Percentiles rank a stretch among this genome's conserved stretches.
These are phyloP conservation scores for Aspergillaceae sp. DNA, from an alignment of 2,329 filamentous ascomycete genomes.

Conservation along the genomic window DNA sequence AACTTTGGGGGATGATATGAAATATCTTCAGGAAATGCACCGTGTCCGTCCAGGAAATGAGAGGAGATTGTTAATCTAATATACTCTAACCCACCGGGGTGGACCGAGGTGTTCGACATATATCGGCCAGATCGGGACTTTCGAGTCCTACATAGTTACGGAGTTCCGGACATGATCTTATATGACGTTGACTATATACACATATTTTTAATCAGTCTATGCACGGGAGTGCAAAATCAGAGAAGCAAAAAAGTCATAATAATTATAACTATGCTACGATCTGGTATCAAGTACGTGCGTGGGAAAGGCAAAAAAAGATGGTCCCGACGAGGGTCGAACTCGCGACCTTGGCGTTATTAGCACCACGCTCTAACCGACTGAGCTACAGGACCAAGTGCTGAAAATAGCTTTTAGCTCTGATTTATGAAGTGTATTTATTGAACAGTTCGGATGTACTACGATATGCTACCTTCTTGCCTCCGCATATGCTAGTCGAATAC, in stretches of 20 bases:
- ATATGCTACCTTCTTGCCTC: not conserved
- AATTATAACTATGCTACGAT: too few species aligned
- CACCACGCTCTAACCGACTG: slow-evolving; percentile 2
- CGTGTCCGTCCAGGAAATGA: too few species aligned
- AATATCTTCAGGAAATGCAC: too few species aligned
- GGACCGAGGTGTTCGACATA: too few species aligned
- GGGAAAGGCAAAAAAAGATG: not conserved
- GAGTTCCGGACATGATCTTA: too few species aligned
- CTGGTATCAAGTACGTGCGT: too few species aligned
- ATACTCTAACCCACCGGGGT: too few species aligned
- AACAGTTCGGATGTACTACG: not conserved
- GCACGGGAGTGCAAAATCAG: not conserved
- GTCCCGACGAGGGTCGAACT: slow-evolving; percentile 2
- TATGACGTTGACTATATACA: too few species aligned
- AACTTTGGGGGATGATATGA: too few species aligned
- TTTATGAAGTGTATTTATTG: not conserved
- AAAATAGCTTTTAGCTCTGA: not conserved
- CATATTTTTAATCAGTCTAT: not conserved
- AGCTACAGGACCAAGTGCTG: not conserved
- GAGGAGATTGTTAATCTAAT: too few species aligned
- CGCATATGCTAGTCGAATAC: not conserved
- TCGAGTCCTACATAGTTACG: too few species aligned
- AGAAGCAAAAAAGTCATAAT: not conserved
- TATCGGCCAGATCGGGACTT: too few species aligned
- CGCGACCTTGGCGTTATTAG: slow-evolving; percentile 2